Conservation (phyloP, 495 filamentous ascomycete species). For the Haplographium delicatum region DNA sequence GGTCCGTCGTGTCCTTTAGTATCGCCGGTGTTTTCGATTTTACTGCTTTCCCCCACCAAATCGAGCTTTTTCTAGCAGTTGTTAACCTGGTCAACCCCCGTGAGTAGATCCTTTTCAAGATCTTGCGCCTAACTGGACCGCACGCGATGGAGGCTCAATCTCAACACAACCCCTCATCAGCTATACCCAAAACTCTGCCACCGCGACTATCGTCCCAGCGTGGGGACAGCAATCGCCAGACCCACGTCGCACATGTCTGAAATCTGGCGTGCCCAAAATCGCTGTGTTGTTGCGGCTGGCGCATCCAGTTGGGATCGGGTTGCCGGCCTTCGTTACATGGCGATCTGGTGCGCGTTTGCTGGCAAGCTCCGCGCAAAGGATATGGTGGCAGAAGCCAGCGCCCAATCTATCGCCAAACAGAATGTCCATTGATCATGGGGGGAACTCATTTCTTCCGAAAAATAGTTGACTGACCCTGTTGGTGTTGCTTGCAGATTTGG, state of each 20-base stretch:
- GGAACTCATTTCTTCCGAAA: not conserved
- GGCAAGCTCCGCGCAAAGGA: constrained; percentile 19
- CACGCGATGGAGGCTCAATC: constrained; percentile 24
- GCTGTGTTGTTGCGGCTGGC: constrained; percentile 19
- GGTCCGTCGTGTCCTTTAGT: constrained; percentile 28
- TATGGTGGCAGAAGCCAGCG: not conserved
- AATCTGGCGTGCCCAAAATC: constrained; percentile 16
- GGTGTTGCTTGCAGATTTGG: constrained; percentile 21
- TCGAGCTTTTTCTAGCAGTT: constrained; percentile 22
- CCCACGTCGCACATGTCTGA: constrained; percentile 15
- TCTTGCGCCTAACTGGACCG: constrained; percentile 25
- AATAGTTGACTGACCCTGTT: constrained; percentile 21
- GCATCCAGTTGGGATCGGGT: constrained; percentile 17
- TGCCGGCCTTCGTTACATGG: constrained; percentile 15
- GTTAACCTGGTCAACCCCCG: constrained; percentile 20
- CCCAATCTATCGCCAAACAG: not conserved
- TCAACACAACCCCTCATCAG: constrained; percentile 20
- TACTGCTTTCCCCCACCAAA: constrained; percentile 22
- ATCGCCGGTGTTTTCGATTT: constrained; percentile 26
- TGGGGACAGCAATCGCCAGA: constrained; percentile 3
- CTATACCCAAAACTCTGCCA: constrained; percentile 4
- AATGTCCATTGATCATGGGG: not conserved
- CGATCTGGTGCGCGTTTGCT: constrained; percentile 22
- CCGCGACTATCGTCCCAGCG: not conserved
- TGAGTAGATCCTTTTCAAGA: constrained; percentile 23